phyloP scores from a whole-genome alignment of 2,329 filamentous ascomycete species.

The Aspergillus bombycis region DNA sequence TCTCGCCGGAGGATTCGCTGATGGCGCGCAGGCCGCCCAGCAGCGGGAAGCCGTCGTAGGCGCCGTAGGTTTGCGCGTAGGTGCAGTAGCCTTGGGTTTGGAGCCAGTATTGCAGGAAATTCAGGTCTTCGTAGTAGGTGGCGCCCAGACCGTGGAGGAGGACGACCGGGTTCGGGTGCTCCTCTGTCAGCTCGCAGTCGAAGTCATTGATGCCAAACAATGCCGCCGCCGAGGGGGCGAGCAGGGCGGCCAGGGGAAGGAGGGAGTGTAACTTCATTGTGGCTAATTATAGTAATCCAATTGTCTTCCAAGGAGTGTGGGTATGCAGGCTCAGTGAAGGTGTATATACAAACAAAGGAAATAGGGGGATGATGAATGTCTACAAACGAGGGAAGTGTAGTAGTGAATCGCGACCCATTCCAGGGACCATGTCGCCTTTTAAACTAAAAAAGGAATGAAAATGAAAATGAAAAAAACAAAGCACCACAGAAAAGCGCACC shows the following conservation, averaged over 20 bases:
- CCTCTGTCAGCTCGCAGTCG: slow-evolving; percentile 30
- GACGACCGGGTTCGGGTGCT: slow-evolving; percentile 37
- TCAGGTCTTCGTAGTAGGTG: slow-evolving; percentile 43
- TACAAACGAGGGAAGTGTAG: not conserved
- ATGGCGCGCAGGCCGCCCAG: slow-evolving; percentile 45
- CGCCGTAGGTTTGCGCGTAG: slow-evolving; percentile 47
- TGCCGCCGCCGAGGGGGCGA: slow-evolving; percentile 23
- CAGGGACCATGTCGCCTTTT: not conserved
- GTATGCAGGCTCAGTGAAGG: too few relatives aligned
- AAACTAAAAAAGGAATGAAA: not conserved
- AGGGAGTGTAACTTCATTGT: slow-evolving; percentile 10
- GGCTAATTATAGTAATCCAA: not conserved
- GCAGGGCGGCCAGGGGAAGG: slow-evolving; percentile 13
- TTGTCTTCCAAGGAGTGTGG: too few relatives aligned
- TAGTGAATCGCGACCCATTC: not conserved
- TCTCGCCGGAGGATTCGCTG: slow-evolving; percentile 42
- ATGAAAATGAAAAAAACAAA: too few relatives aligned
- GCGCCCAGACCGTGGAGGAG: slow-evolving; percentile 43
- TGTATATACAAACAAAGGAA: not conserved
- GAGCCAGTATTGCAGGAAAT: slow-evolving; percentile 40
- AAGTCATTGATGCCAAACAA: slow-evolving; percentile 37
- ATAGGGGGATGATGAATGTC: too few relatives aligned
- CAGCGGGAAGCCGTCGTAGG: slow-evolving; percentile 39
- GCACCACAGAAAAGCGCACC: not conserved
- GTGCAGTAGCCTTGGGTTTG: slow-evolving; percentile 46